Evolutionary conservation across 257 asterid species (phyloP).

Genomic region (Solanum pinnatisectum): DNA sequence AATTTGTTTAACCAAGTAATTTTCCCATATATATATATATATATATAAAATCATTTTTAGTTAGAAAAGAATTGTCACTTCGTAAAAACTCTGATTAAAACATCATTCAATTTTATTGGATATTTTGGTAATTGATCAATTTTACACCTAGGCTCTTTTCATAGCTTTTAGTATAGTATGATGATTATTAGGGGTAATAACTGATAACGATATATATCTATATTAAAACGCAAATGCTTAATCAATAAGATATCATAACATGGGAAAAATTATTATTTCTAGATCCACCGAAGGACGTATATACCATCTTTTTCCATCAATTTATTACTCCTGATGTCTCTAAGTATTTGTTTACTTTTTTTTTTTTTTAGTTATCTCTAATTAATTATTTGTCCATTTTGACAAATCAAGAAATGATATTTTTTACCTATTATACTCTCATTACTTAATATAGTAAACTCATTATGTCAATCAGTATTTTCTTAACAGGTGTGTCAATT

Average conservation of each 20-base stretch:
- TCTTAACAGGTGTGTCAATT: too few relatives aligned
- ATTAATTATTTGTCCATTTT: too few relatives aligned
- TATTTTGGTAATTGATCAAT: neutral
- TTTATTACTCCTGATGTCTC: neutral
- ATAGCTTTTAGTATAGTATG: neutral
- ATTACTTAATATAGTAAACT: too few relatives aligned
- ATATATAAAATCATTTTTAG: too few relatives aligned
- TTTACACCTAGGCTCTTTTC: neutral
- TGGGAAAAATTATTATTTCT: neutral
- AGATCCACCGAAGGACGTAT: neutral
- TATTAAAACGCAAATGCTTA: neutral
- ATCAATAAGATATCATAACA: neutral
- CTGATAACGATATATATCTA: neutral
- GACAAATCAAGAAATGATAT: accelerated
- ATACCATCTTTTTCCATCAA: neutral
- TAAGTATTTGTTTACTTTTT: too few relatives aligned
- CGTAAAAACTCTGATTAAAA: too few relatives aligned
- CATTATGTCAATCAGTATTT: too few relatives aligned
- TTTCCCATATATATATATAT: too few relatives aligned
- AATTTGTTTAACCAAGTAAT: too few relatives aligned
- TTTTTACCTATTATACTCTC: too few relatives aligned
- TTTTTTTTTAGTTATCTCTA: too few relatives aligned
- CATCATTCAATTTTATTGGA: neutral
- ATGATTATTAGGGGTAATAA: neutral
- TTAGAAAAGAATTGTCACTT: too few relatives aligned